phyloP scores from a whole-genome alignment of 305 asterid species.

The Solanum hybrid region DNA sequence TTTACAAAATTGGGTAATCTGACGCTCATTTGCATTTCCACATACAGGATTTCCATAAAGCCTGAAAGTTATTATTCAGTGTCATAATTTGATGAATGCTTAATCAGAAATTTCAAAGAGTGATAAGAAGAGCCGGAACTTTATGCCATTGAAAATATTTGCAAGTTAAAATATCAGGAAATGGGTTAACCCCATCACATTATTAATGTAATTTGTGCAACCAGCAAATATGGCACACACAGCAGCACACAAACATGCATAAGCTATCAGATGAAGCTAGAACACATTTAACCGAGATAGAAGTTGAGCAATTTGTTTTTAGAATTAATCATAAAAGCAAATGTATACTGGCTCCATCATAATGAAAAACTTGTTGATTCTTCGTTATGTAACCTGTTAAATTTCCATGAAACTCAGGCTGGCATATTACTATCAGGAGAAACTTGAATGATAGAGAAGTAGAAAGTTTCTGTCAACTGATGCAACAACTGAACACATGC shows the following conservation, averaged over 20 bases:
- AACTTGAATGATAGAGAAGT: neutral
- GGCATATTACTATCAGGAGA: neutral
- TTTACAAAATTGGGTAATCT: conserved; percentile 37
- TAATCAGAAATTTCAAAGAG: neutral
- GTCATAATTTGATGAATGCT: neutral
- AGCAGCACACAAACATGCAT: neutral
- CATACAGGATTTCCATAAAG: conserved; percentile 79
- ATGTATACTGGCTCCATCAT: neutral
- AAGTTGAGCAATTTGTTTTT: neutral
- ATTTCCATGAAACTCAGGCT: neutral
- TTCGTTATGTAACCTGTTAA: neutral
- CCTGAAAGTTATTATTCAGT: conserved; percentile 21
- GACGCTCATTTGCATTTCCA: conserved; percentile 17
- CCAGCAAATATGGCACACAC: neutral
- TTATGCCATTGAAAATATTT: neutral
- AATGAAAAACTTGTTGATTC: neutral
- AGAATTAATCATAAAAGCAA: neutral
- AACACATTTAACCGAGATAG: neutral
- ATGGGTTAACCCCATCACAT: neutral
- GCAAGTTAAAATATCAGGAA: neutral
- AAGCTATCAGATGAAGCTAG: neutral
- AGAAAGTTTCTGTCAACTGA: neutral
- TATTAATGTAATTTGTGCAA: neutral
- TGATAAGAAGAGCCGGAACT: neutral
- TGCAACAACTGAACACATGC: neutral